Base-by-base conservation (phyloP, 1,284 basidiomycete species). In the Fomitopsis palustris region DNA sequence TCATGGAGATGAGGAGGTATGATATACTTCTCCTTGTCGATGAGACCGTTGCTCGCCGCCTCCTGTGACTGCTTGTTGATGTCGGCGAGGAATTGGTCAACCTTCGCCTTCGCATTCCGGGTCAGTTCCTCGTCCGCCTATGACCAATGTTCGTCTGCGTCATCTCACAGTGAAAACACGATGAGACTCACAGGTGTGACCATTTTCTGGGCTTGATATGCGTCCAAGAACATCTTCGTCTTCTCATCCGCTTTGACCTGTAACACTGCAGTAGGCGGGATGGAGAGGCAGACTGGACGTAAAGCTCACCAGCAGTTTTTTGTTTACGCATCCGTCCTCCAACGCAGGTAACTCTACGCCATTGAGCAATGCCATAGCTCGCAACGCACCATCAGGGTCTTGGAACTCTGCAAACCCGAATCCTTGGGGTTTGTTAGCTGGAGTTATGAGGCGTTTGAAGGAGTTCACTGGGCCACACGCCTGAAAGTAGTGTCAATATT, bases 1-100 rank as follows among this genome's bases (percentile, higher is more conserved):
- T 98, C 95, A 73, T 96, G 93, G 25, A 98, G 81, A 75, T 98
- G 96, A 6, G 93, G 93, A 10, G 96, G 95, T 35, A 98, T 93
- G 62, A 93, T 85, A 69, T 91, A 89, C 81, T 83, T 88, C 76
- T 86, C 88, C 71, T 88, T 85, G 75, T 90, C 88, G 60, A 89
- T 78, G 27, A 85, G 78, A 27, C 86, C 86, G 56, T 74, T 86
- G 65, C 82, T 85, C 0, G 84, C 82, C 1, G 87, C 85, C 52
- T 86, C 84, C 68, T 87, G 86, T 1, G 86, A 88, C 37, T 81
- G 74, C 54, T 82, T 76, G 67, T 83, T 80, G 70, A 88, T 84
- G 68, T 89, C 81, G 52, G 77, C 74, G 29, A 91, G 80, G 4
- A 88, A 75, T 51, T 74, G 76, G 54, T 82, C 78, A 35, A 92